Base-by-base conservation (phyloP, 768 basidiomycete species). In the Suillus luteus region DNA sequence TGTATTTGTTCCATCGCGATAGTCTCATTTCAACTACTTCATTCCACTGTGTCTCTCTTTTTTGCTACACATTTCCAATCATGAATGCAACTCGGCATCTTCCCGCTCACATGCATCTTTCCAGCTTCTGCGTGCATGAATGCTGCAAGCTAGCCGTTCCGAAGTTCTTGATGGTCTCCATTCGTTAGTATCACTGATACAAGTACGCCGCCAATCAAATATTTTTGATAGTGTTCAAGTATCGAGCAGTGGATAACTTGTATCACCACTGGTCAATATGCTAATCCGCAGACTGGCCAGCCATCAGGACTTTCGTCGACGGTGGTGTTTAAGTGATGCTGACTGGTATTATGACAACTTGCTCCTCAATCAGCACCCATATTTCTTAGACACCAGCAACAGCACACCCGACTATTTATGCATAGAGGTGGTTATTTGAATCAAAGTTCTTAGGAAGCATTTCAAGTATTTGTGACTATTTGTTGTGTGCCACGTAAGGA, bases 401-500 rank as follows among this genome's bases (percentile, higher is more conserved):
- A 44, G 43, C 43, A 4, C 11, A 48, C 46, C 31, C 4, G 31
- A 31, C 31, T 31, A 31, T 31, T 31, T 31, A 31, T 31, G 31
- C 31, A 31, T 31, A 31, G 31, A 31, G 31, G 31, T 31, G 31
- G 31, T 31, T 31, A 31, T 31, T 40, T 40, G 1, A 11, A 40
- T 40, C 38, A 40, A 40, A 44, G n/a, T 9, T 44, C 43, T 5
- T 11, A 40, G 38, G 38, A 15, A 40, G 37, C 19, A 46, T 22
- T 22, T 24, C 24, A 27, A 8, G 15, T 51, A 51, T 51, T 58
- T 58, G 57, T 27, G 17, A 41, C 1, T 58, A 17, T 58, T 58
- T 58, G 57, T 58, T 15, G 27, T 58, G 40, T 58, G 57, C 57
- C 57, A 58, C 57, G 57, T 58, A 54, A 61, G 59, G 49, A 51